Conservation (phyloP, 352 stramenopile species). For the Globisporangium polare region DNA sequence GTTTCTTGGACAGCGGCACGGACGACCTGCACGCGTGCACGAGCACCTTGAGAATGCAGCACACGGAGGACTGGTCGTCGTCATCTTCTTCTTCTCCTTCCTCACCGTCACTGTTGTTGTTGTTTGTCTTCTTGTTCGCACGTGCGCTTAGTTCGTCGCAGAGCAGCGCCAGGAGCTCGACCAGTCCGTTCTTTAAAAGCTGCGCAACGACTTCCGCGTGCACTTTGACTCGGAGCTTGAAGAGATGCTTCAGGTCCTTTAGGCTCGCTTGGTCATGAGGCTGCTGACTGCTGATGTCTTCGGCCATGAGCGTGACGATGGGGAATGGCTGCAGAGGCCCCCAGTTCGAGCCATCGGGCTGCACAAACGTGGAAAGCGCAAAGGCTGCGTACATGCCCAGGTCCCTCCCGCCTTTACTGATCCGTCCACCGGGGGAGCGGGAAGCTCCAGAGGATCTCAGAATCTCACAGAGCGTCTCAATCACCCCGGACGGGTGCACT, state of each 20-base stretch:
- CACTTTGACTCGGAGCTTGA: slow-evolving; percentile 56
- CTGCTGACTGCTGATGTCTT: slow-evolving; percentile 8
- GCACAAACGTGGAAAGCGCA: slow-evolving; percentile 63
- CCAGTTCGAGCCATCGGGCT: slow-evolving; percentile 62
- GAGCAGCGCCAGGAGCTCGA: slow-evolving; percentile 46
- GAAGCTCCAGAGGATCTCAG: slow-evolving; percentile 38
- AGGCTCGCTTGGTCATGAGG: slow-evolving; percentile 9
- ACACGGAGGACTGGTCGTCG: slow-evolving; percentile 59
- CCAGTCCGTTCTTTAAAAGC: slow-evolving; percentile 43
- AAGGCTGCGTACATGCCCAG: slow-evolving; percentile 58
- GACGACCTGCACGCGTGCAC: slow-evolving; percentile 62
- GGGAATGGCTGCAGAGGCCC: slow-evolving; percentile 51
- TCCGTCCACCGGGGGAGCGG: slow-evolving; percentile 47
- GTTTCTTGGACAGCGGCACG: slow-evolving; percentile 56
- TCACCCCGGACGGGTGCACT: slow-evolving; percentile 47
- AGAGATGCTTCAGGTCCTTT: slow-evolving; percentile 17
- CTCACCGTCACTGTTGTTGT: slow-evolving; percentile 17
- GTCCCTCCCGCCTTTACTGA: slow-evolving; percentile 37
- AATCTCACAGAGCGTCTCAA: slow-evolving; percentile 62
- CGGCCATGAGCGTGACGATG: slow-evolving; percentile 33
- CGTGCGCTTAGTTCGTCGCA: slow-evolving; percentile 41
- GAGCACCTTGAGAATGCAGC: slow-evolving; percentile 74
- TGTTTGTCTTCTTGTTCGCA: slow-evolving; percentile 3
- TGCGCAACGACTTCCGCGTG: slow-evolving; percentile 64
- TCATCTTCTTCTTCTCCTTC: slow-evolving; percentile 37